phyloP scores from a whole-genome alignment of 202 grass and related monocot genomes.

The Miscanthus sacchariflorus region DNA sequence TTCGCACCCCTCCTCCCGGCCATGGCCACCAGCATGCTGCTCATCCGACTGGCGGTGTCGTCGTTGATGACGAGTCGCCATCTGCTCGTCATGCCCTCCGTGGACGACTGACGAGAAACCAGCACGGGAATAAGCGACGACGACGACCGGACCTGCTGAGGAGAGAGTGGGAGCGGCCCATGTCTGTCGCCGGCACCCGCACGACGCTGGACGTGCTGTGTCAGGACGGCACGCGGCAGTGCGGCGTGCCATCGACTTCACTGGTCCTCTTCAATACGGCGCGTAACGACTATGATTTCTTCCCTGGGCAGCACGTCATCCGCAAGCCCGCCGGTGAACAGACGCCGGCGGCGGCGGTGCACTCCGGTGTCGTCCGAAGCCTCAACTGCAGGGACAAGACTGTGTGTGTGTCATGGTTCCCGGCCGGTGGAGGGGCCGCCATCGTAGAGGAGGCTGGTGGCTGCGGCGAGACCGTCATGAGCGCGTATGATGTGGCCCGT shows the following conservation, averaged over 20 bases:
- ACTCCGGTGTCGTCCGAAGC: constrained; percentile 11
- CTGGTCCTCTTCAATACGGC: accelerated
- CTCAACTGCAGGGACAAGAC: constrained; percentile 18
- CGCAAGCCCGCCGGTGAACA: neutral
- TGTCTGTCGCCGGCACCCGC: neutral
- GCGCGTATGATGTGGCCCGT: constrained; percentile 3
- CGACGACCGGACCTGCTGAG: too few species aligned
- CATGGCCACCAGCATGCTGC: too few species aligned
- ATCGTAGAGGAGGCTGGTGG: neutral
- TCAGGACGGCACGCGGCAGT: constrained; percentile 27
- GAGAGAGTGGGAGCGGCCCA: too few species aligned
- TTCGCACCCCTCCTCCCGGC: too few species aligned
- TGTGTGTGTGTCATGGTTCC: constrained; percentile 5
- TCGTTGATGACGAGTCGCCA: too few species aligned
- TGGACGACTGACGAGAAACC: too few species aligned
- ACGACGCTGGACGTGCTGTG: neutral
- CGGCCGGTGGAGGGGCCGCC: neutral
- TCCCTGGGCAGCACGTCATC: constrained; percentile 7
- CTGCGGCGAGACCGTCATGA: neutral
- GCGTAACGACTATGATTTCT: neutral
- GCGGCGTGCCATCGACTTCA: neutral
- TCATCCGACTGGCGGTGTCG: too few species aligned
- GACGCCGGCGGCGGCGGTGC: neutral
- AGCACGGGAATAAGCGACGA: too few species aligned
- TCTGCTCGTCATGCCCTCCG: too few species aligned